Percentiles rank a stretch among this genome's conserved stretches.
Evolutionary conservation across 140 eudicot genomes (phyloP).

Genomic region (Cichorium intybus): DNA sequence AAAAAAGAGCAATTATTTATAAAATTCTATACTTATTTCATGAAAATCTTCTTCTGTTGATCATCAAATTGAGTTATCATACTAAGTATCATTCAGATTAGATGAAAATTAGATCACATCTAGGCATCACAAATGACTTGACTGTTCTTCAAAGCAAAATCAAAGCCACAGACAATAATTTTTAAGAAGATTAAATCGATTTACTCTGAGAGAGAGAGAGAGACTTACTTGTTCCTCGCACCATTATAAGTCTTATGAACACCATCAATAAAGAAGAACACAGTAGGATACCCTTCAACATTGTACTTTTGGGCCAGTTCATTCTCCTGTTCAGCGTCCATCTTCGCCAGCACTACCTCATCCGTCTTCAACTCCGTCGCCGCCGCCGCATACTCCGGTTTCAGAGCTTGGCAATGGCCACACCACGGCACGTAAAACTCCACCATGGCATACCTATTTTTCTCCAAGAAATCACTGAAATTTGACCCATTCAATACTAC

Average conservation of each 20-base stretch:
- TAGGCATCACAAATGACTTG: background rate
- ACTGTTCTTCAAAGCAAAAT: conserved; percentile 11
- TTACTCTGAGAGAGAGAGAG: background rate
- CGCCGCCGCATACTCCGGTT: conserved; percentile 87
- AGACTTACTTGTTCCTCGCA: conserved; percentile 58
- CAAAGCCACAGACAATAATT: background rate
- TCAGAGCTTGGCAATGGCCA: conserved; percentile 70
- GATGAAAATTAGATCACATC: conserved; percentile 1
- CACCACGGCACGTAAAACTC: conserved; percentile 93
- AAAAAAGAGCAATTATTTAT: background rate
- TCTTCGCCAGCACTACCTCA: conserved; percentile 68
- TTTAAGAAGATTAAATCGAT: background rate
- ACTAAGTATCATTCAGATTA: background rate
- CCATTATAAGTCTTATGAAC: conserved; percentile 57
- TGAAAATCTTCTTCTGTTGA: background rate
- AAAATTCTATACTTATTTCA: background rate
- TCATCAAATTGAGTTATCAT: background rate
- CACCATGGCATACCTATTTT: conserved; percentile 68
- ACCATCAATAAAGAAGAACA: conserved; percentile 60
- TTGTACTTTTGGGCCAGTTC: conserved; percentile 61
- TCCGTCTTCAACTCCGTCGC: conserved; percentile 69
- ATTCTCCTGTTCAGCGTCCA: conserved; percentile 63
- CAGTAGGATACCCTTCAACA: conserved; percentile 70
- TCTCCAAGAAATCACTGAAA: conserved; percentile 48
- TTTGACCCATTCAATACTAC: conserved; percentile 47